Conservation (phyloP, 768 basidiomycete genomes). For the Boletus tylopilopsis region DNA sequence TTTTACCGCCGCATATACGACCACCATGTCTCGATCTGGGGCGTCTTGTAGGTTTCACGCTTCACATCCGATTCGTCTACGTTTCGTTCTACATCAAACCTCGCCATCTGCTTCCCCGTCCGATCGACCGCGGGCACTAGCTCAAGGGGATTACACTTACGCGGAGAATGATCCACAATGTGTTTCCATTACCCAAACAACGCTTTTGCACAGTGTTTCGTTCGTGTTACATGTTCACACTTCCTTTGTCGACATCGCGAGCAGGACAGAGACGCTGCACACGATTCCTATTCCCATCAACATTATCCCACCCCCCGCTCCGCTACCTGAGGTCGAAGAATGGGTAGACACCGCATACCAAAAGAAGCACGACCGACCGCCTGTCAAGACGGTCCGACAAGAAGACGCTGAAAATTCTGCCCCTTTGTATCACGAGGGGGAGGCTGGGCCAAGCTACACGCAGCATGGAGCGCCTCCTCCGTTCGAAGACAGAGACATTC, state of each 20-base stretch:
- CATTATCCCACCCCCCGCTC: constrained; percentile 71
- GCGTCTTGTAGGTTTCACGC: constrained; percentile 91
- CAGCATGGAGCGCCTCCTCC: constrained; percentile 69
- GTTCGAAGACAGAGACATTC: constrained; percentile 79
- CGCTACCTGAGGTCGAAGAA: constrained; percentile 74
- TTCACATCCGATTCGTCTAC: constrained; percentile 64
- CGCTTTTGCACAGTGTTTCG: constrained; percentile 77
- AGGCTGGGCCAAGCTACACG: constrained; percentile 74
- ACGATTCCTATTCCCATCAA: constrained; percentile 65
- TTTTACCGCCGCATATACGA: constrained; percentile 43
- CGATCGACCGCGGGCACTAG: constrained; percentile 42
- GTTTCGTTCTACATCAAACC: constrained; percentile 75
- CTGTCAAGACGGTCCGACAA: constrained; percentile 60
- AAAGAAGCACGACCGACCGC: constrained; percentile 86
- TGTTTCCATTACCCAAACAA: constrained; percentile 73
- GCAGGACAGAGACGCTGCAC: constrained; percentile 62
- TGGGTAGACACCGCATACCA: constrained; percentile 72
- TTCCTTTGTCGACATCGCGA: constrained; percentile 73
- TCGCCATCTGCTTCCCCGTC: constrained; percentile 47
- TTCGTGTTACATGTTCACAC: constrained; percentile 72
- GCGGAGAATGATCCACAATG: constrained; percentile 61
- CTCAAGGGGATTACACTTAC: constrained; percentile 41
- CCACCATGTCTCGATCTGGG: constrained; percentile 77
- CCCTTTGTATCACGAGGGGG: constrained; percentile 65
- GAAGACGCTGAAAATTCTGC: constrained; percentile 61